Evolutionary conservation across 108 stramenopile species (phyloP).

Genomic region (Mayamaea pseudoterrestris): DNA sequence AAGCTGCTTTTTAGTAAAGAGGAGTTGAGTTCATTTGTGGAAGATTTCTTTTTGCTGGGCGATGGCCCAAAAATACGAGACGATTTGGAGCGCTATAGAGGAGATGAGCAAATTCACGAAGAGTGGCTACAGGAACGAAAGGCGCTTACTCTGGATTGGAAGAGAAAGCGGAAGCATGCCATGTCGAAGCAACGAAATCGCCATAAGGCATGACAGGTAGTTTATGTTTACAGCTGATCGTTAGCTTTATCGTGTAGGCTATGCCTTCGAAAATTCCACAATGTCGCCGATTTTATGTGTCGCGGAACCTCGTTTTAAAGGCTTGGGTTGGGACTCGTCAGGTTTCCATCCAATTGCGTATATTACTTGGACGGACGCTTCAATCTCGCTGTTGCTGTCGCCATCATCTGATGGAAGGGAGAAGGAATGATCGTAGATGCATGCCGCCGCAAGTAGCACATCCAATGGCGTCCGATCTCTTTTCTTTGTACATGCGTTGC

Average conservation of each 20-base stretch:
- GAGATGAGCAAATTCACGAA: conserved; percentile 27
- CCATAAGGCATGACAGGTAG: too few species aligned
- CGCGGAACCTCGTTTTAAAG: conserved; percentile 69
- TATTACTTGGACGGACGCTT: conserved; percentile 80
- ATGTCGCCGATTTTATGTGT: conserved; percentile 51
- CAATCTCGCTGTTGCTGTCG: conserved; percentile 28
- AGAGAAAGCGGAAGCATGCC: conserved; percentile 67
- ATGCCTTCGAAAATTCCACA: conserved; percentile 10
- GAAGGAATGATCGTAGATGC: conserved; percentile 85
- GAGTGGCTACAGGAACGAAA: conserved; percentile 59
- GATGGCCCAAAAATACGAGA: conserved; percentile 39
- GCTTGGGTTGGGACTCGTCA: conserved; percentile 84
- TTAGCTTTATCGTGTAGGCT: too few species aligned
- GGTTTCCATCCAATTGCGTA: conserved; percentile 98
- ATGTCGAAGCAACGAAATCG: conserved; percentile 41
- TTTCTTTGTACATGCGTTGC: conserved; percentile 61
- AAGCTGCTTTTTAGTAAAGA: conserved; percentile 30
- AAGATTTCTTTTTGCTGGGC: conserved; percentile 45
- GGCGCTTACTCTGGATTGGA: conserved; percentile 68
- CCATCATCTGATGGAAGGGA: conserved; percentile 24
- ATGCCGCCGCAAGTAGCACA: conserved; percentile 82
- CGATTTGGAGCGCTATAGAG: conserved; percentile 31
- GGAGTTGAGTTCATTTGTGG: conserved; percentile 31
- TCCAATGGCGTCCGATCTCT: conserved; percentile 46
- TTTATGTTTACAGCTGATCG: too few species aligned